phyloP scores from a whole-genome alignment of 2,329 filamentous ascomycete genomes.

The Chlorencoelia australis region DNA sequence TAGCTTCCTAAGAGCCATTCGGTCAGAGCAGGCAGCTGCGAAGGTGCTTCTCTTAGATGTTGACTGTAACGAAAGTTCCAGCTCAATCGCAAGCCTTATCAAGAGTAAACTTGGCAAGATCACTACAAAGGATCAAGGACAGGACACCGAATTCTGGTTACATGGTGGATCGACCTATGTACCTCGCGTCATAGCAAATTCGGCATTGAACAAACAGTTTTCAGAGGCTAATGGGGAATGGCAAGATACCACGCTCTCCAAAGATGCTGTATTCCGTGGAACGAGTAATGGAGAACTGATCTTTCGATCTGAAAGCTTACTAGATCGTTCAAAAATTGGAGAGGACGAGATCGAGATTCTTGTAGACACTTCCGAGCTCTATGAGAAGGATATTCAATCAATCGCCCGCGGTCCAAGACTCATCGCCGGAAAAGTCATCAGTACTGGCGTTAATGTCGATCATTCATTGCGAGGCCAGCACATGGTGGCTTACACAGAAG shows the following conservation, averaged over 20 bases:
- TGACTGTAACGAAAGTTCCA: constrained; percentile 1
- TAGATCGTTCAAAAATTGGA: neutral
- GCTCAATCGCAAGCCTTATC: neutral
- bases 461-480: neutral
- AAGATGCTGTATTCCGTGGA: neutral
- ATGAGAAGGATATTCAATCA: neutral
- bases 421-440: neutral
- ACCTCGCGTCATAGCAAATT: neutral
- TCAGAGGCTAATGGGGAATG: neutral
- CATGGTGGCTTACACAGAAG: neutral
- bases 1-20: constrained; percentile 18
- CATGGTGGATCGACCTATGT: constrained; percentile 8
- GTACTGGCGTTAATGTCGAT: neutral
- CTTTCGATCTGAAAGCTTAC: neutral
- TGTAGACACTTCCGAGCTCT: neutral
- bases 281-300: neutral
- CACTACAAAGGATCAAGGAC: constrained; percentile 9
- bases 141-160: constrained; percentile 21
- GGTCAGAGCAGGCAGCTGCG: constrained; percentile 18
- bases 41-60: constrained; percentile 16
- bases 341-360: neutral
- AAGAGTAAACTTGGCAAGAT: constrained; percentile 9
- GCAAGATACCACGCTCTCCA: neutral
- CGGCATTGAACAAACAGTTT: neutral
- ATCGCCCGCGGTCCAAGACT: neutral